Base-by-base conservation (phyloP, 371 early-diverging fungal genomes). In the Mortierella sp. region DNA sequence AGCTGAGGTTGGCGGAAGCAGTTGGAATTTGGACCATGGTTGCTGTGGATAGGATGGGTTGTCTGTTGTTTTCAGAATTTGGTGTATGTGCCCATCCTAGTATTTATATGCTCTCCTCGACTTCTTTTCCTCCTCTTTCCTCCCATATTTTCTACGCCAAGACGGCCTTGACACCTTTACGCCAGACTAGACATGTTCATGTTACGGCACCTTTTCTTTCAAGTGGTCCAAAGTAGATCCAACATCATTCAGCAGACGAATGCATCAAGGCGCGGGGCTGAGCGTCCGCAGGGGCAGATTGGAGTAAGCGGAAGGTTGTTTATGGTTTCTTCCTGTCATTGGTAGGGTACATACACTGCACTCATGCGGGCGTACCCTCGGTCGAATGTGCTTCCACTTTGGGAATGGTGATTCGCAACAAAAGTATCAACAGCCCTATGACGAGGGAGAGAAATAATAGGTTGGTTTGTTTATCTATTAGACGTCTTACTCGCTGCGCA, bases 1-100 rank as follows among this genome's bases (percentile, higher is more conserved):
- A 57, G 57, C 57, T 57, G 57, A 57, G 57, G 26, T 57, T 26
- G 57, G 57, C n/a, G 57, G 57, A 57, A 57, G 26, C 57, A 57
- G 3, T 10, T 57, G 57, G 57, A 57, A n/a, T 26, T 57, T 57
- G 57, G 10, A 26, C 0, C 57, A 57, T 57, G 57, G 6, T 26
- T 57, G 57, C 10, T 57, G 26, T 57, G 57, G 26, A 57, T 7
- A 9, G 57, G n/a, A 10, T 57, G 57, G n/a, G 26, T 57, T 57
- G 7, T 26, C 9, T 57, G n/a, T 57, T 24, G n/a, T 57, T 57
- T 57, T 57, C n/a, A 57, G n/a, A n/a, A 2, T 6, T 57, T 57
- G 9, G n/a, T n/a, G n/a, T 57, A 10, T 26, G 57, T 1, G 26
- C 2, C 9, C n/a, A 57, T 26, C 57, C 57, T 57, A n/a, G 57